These are phyloP conservation scores for Aspergillus sp. DNA, from an alignment of 2,329 filamentous ascomycete genomes.

Conservation along the genomic window DNA sequence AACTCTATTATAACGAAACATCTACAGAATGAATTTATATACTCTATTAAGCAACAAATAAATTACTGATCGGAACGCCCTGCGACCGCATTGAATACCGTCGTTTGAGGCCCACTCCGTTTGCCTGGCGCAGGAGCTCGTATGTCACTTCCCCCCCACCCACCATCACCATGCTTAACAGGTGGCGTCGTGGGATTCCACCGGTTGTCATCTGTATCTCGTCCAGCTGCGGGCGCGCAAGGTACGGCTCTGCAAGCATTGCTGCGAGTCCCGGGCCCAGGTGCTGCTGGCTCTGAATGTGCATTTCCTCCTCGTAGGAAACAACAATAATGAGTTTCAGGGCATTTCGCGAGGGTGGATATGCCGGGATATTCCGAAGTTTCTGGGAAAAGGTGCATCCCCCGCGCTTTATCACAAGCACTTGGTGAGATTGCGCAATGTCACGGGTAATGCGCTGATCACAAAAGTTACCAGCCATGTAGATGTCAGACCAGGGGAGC, in stretches of 20 bases:
- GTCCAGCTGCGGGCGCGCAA: constrained; percentile 72
- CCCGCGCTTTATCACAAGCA: constrained; percentile 80
- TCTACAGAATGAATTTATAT: background rate
- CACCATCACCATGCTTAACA: constrained; percentile 81
- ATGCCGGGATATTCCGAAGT: constrained; percentile 78
- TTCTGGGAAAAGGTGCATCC: constrained; percentile 84
- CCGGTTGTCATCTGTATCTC: constrained; percentile 68
- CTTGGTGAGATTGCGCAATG: constrained; percentile 61
- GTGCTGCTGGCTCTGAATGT: constrained; percentile 6
- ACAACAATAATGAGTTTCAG: constrained; percentile 83
- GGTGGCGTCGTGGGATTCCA: constrained; percentile 68
- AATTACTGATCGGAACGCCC: constrained; percentile 74
- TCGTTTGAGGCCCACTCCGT: constrained; percentile 71
- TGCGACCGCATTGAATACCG: constrained; percentile 80
- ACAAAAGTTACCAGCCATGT: constrained; percentile 69
- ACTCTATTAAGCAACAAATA: constrained; percentile 62
- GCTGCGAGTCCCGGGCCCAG: constrained; percentile 24
- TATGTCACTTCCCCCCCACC: constrained; percentile 68
- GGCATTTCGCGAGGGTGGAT: constrained; percentile 58
- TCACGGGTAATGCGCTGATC: constrained; percentile 53
- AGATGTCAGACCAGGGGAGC: constrained; percentile 70
- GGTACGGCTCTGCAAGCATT: constrained; percentile 35
- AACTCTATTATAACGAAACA: background rate
- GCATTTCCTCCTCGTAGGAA: constrained; percentile 54
- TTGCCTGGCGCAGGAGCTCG: constrained; percentile 61